phyloP scores from a whole-genome alignment of 2,329 filamentous ascomycete species.

The Penicillium sp. region DNA sequence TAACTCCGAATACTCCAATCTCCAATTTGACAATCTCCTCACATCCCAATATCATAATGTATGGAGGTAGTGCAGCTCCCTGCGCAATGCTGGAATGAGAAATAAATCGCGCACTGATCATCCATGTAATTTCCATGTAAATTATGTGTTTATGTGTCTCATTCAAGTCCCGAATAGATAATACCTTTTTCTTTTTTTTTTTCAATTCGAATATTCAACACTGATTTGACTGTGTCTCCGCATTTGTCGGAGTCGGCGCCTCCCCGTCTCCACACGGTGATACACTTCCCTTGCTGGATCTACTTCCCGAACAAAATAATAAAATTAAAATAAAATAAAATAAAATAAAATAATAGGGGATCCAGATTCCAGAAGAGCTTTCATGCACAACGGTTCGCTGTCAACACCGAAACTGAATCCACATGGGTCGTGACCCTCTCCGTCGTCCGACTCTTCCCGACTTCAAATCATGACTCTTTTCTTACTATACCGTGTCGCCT shows the following conservation, averaged over 20 bases:
- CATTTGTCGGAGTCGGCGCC: constrained; percentile 19
- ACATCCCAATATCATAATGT: not conserved
- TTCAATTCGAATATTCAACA: not conserved
- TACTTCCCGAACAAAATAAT: constrained; percentile 19
- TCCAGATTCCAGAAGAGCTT: constrained; percentile 23
- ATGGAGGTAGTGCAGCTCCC: not conserved
- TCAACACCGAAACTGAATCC: constrained; percentile 28
- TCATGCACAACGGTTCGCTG: constrained; percentile 28
- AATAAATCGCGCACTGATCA: constrained; percentile 7
- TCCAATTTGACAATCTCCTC: not conserved
- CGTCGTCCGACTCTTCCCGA: constrained; percentile 33
- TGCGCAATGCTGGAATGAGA: constrained; percentile 6
- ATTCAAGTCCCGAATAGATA: not conserved
- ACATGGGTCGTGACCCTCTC: constrained; percentile 20
- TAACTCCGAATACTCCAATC: not conserved
- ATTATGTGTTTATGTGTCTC: constrained; percentile 1
- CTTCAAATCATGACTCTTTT: constrained; percentile 23
- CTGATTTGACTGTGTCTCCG: constrained; percentile 12
- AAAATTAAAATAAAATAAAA: constrained; percentile 15
- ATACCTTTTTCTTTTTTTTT: not conserved
- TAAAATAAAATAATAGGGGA: constrained; percentile 18
- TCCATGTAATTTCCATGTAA: not conserved
- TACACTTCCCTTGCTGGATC: constrained; percentile 24
- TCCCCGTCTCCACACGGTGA: constrained; percentile 17
- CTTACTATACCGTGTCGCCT: constrained; percentile 23